phyloP scores from a whole-genome alignment of 2,329 filamentous ascomycete species.

The Rutstroemia sp. region DNA sequence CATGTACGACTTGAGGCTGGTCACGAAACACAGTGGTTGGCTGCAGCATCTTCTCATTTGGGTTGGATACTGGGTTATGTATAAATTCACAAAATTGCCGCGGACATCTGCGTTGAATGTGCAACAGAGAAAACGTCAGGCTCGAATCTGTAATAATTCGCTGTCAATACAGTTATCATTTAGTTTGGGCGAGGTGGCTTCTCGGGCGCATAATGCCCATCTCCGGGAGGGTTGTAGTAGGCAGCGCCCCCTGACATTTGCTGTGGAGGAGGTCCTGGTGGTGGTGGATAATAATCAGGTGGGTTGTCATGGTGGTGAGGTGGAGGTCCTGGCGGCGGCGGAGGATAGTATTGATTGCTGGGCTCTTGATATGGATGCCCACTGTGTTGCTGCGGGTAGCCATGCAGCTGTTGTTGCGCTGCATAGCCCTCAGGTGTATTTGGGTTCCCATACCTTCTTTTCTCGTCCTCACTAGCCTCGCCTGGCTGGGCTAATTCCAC shows the following conservation, averaged over 20 bases:
- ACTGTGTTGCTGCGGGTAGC: background rate
- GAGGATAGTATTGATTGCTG: background rate
- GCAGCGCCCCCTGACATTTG: background rate
- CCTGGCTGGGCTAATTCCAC: constrained; percentile 6
- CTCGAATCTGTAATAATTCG: background rate
- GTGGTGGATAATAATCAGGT: constrained; percentile 2
- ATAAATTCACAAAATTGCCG: background rate
- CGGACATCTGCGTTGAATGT: background rate
- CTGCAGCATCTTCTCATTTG: background rate
- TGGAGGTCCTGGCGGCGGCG: background rate
- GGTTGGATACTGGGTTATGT: too few species aligned
- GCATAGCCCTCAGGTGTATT: constrained; percentile 5
- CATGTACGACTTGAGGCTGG: background rate
- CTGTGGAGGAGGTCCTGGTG: background rate
- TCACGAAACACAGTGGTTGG: background rate
- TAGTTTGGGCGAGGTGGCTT: constrained; percentile 2
- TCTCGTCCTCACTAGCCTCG: constrained; percentile 9
- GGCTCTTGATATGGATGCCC: background rate
- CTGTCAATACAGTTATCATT: background rate
- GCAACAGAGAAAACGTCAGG: background rate
- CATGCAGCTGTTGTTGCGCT: background rate
- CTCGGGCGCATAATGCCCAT: constrained; percentile 8
- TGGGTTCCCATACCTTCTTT: constrained; percentile 10
- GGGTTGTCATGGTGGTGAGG: background rate
- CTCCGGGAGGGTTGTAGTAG: background rate